phyloP scores from a whole-genome alignment of 2,329 filamentous ascomycete species.

The Fusarium multiceps region DNA sequence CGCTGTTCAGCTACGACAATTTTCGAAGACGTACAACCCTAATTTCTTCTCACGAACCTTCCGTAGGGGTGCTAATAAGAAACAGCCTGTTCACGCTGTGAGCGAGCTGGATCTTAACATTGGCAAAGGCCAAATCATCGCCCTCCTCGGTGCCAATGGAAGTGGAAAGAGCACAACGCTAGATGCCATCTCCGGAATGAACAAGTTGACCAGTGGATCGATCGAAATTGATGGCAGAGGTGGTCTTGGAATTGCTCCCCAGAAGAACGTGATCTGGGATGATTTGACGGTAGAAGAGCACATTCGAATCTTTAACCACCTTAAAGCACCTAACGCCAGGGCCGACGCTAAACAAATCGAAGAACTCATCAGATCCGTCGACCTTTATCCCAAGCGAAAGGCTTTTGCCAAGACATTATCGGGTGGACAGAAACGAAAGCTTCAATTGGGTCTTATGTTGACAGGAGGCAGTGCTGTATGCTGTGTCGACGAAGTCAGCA shows the following conservation, averaged over 20 bases:
- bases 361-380: constrained; percentile 75
- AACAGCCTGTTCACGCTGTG: constrained; percentile 80
- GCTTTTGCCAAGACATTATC: constrained; percentile 82
- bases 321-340: constrained; percentile 73
- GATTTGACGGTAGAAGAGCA: constrained; percentile 88
- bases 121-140: constrained; percentile 83
- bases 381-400: constrained; percentile 78
- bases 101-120: constrained; percentile 77
- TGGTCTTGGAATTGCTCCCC: constrained; percentile 86
- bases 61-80: constrained; percentile 54
- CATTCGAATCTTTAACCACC: constrained; percentile 81
- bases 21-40: constrained; percentile 83
- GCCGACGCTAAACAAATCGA: constrained; percentile 70
- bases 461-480: constrained; percentile 89
- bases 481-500: constrained; percentile 91
- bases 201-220: constrained; percentile 77
- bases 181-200: constrained; percentile 86
- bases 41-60: constrained; percentile 68
- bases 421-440: constrained; percentile 90
- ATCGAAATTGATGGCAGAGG: constrained; percentile 83
- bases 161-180: constrained; percentile 91
- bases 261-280: constrained; percentile 95
- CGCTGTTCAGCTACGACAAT: constrained; percentile 76
- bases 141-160: constrained; percentile 88
- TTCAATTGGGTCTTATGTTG: constrained; percentile 95